Evolutionary conservation across 768 basidiomycete species (phyloP), one percentile per base, ranked within the genome.

Genomic region (Suillus cothurnatus): DNA sequence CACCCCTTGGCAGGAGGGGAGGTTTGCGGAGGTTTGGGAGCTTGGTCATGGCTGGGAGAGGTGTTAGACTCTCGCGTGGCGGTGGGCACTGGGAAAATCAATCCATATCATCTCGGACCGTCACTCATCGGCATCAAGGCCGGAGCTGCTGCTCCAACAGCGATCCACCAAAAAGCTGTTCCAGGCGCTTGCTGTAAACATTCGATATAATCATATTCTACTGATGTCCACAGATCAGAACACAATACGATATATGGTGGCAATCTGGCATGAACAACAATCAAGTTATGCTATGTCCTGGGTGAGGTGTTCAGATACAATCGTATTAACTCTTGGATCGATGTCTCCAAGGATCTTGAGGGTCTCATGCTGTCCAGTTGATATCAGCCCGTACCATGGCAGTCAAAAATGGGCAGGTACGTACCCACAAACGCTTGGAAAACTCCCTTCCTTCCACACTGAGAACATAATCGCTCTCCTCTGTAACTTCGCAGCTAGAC

Each of bases 401-500:
- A 57, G 8, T 15, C 7, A 23, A 38, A 28, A 14, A 34, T 0
- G n/a, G 3, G 14, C 21, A 34, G 2, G 57, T 0, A 58, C 75
- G 38, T 61, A 81, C 80, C 80, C 80, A 80, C 45, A 80, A 21
- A 52, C 65, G 72, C 19, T 68, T 65, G 9, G 78, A 71, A 55
- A 70, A 64, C n/a, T 73, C 71, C 58, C 68, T 67, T 8, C 79
- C 80, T 60, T 74, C 64, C 3, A 73, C 65, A 19, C 69, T 71
- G 31, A 75, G 64, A 2, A 74, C 26, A 52, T 68, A 78, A 67
- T 77, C 77, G 32, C 69, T 63, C 43, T 79, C 78, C 50, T 79
- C 76, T 7, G 50, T n/a, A 14, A 76, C 64, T 43, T 67, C 34
- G 60, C 69, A 73, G 15, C 52, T 63, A 1, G 72, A 66, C 43